Evolutionary conservation across 1,139 yeast genomes (phyloP).

Genomic region (Yamadazyma sp.): DNA sequence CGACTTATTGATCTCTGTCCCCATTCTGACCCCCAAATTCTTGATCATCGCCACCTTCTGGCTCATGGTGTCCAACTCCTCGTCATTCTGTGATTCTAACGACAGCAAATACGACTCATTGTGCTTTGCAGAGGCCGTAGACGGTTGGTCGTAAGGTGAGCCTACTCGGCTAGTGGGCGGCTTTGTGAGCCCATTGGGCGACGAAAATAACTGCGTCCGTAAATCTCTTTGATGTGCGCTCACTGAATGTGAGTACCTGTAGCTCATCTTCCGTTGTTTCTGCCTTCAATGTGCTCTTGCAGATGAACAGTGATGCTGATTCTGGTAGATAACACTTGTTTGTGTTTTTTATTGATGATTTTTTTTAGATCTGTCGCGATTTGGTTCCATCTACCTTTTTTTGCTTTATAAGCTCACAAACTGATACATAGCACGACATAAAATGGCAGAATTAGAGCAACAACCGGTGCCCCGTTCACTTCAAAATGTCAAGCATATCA

Average conservation of each 20-base stretch:
- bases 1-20: slow-evolving; percentile 79
- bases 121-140: slow-evolving; percentile 40
- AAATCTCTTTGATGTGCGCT: slow-evolving; percentile 48
- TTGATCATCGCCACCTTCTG: slow-evolving; percentile 72
- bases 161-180: slow-evolving; percentile 35
- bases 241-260: slow-evolving; percentile 35
- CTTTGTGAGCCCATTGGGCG: slow-evolving; percentile 25
- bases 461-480: slow-evolving; percentile 52
- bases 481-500: slow-evolving; percentile 64
- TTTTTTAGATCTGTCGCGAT: slow-evolving; percentile 1
- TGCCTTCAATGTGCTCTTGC: no score
- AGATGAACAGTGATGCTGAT: background rate
- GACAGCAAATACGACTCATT: slow-evolving; percentile 63
- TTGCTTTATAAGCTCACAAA: no score
- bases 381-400: background rate
- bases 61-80: slow-evolving; percentile 68
- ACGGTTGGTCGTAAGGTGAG: slow-evolving; percentile 53
- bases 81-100: slow-evolving; percentile 82
- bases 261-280: slow-evolving; percentile 21
- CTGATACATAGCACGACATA: background rate
- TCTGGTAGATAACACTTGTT: background rate
- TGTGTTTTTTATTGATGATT: background rate
- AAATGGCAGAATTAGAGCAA: slow-evolving; percentile 14
- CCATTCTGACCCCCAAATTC: slow-evolving; percentile 72
- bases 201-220: slow-evolving; percentile 45